Percentiles rank a stretch among this genome's conserved stretches.
phyloP scores from a whole-genome alignment of 352 stramenopile species.

The Phytophthora tentaculata region DNA sequence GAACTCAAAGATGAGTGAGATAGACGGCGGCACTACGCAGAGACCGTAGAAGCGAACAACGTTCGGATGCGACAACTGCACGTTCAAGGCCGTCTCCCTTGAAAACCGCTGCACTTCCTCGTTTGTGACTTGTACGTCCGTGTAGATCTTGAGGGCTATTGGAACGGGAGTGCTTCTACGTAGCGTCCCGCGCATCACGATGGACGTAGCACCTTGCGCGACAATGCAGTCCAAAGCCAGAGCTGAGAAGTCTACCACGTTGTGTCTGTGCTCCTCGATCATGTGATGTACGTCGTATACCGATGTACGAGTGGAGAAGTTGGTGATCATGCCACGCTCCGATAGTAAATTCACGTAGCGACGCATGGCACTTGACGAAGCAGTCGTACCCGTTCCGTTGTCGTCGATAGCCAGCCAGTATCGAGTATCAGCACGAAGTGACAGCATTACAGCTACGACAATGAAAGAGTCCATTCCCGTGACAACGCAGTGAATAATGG shows the following conservation, averaged over 20 bases:
- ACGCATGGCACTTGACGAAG: constrained; percentile 65
- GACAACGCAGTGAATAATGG: constrained; percentile 59
- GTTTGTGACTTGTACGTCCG: constrained; percentile 80
- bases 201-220: constrained; percentile 78
- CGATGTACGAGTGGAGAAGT: constrained; percentile 87
- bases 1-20: constrained; percentile 89
- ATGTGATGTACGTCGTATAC: constrained; percentile 91
- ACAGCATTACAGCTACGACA: constrained; percentile 74
- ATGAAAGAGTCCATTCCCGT: constrained; percentile 63
- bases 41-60: constrained; percentile 84
- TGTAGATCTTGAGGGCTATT: constrained; percentile 90
- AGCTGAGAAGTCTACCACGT: constrained; percentile 81
- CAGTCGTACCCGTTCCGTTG: constrained; percentile 37
- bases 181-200: constrained; percentile 81
- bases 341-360: constrained; percentile 78
- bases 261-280: constrained; percentile 87
- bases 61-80: constrained; percentile 85
- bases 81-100: constrained; percentile 79
- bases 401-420: constrained; percentile 89
- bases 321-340: constrained; percentile 87
- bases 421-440: constrained; percentile 78
- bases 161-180: constrained; percentile 47
- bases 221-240: constrained; percentile 81
- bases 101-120: constrained; percentile 86
- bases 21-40: constrained; percentile 83